Base-by-base conservation (phyloP, 306 rosid species). In the Fagus crenata region DNA sequence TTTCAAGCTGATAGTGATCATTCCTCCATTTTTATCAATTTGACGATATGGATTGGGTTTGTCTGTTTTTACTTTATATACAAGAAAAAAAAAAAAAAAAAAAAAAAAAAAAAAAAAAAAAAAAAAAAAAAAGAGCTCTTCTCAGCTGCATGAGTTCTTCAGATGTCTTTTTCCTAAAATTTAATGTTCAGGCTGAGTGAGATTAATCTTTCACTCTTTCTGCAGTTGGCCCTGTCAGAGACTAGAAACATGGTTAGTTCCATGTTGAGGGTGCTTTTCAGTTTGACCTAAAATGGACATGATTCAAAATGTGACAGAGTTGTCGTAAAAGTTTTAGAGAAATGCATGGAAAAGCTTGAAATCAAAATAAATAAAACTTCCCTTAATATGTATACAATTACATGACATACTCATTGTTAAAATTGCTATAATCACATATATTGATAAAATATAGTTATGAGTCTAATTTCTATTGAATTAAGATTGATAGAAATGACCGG, bases 21-120 rank as follows among this genome's bases (percentile, higher is more conserved):
- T 36, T 35, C 28, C 32, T 68, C 41, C 77, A 49, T n/a, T 33
- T 61, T 31, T 56, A 17, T 74, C 33, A 78, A 41, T 69, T 6
- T 79, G 70, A 67, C 53, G 40, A 64, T 70, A 70, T 71, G 12
- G 74, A 55, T 46, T 55, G 49, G 49, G 35, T 69, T 43, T 60
- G 32, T 69, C 67, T 36, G 6, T 67, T 15, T 59, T 54, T 22
- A 33, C 42, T 51, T 39, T 3, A n/a, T 13, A 18, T 12, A 6
- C 15, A 6, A 13, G 2, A 6, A 4, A 64, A 64, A 37, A 1
- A 36, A 1, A 28, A 58, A 12, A 33, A 7, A 22, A 58, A 58
- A 58, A 7, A 9, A 7, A 31, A n/a, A n/a, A n/a, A n/a, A n/a
- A n/a, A 4, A 64, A 64, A 37, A 2, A 36, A 1, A 28, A 58